A percentile compares a stretch with the other conserved stretches of the same genome.
Conservation (phyloP, 2,329 filamentous ascomycete genomes). For the Calonectria fujianensis region DNA sequence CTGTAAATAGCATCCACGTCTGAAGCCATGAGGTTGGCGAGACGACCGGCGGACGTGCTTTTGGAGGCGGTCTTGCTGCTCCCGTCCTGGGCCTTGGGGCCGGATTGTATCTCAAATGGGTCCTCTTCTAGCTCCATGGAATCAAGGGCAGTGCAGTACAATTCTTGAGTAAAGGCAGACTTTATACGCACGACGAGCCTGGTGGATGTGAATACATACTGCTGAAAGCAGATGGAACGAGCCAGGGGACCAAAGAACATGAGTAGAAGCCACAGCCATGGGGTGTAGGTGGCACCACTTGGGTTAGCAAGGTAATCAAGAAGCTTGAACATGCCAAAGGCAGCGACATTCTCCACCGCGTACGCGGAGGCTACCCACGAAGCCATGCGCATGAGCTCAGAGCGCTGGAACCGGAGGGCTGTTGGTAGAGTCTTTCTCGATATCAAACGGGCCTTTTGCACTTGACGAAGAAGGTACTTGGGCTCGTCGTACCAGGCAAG, state of each 20-base stretch:
- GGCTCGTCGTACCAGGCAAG: slow-evolving; percentile 75
- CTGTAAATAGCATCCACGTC: slow-evolving; percentile 74
- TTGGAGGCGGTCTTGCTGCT: slow-evolving; percentile 56
- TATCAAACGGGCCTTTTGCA: slow-evolving; percentile 66
- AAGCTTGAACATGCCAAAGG: slow-evolving; percentile 72
- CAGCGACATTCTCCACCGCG: slow-evolving; percentile 69
- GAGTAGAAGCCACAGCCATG: slow-evolving; percentile 72
- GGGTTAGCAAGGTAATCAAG: slow-evolving; percentile 71
- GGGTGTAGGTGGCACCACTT: slow-evolving; percentile 65
- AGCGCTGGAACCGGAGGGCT: slow-evolving; percentile 64
- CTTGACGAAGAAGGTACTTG: slow-evolving; percentile 65
- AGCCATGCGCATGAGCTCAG: slow-evolving; percentile 67
- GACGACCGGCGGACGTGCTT: slow-evolving; percentile 68
- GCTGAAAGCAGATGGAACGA: slow-evolving; percentile 72
- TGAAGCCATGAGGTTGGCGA: slow-evolving; percentile 75
- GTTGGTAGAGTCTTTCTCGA: slow-evolving; percentile 68
- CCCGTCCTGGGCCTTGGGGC: slow-evolving; percentile 51
- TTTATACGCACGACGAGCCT: slow-evolving; percentile 74
- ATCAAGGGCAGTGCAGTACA: slow-evolving; percentile 73
- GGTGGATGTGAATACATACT: slow-evolving; percentile 75
- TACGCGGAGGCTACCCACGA: slow-evolving; percentile 63
- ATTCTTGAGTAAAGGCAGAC: slow-evolving; percentile 74
- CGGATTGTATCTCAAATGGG: slow-evolving; percentile 61
- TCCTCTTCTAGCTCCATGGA: slow-evolving; percentile 77
- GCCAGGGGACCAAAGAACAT: slow-evolving; percentile 70